Evolutionary conservation across 2,329 filamentous ascomycete species (phyloP), one percentile per base, ranked within the genome.

Genomic region (Pseudogymnoascus sp.): DNA sequence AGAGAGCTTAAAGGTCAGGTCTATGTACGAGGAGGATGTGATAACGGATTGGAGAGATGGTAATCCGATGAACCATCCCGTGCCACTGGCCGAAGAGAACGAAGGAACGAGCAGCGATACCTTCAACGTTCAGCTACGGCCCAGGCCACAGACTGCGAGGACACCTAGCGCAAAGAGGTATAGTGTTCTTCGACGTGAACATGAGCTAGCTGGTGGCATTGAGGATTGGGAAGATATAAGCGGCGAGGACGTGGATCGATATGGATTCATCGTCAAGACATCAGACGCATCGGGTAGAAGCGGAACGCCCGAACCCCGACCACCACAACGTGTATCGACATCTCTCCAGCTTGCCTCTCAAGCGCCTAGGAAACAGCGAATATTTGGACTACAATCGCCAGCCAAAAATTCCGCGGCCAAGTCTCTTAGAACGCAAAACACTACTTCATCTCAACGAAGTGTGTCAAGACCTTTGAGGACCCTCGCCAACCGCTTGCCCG

Each of bases 161-260:
- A 70, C 70, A 19, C 45, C 45, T n/a, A 55, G 45, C n/a, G 61
- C 55, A 37, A 69, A 60, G 71, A 74, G 64, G 70, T 72, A 68
- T 74, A 75, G 29, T 41, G 52, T 63, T n/a, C 38, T 49, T 16
- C 64, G 65, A 49, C 64, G 63, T 41, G 66, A 68, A 59, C 77
- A 78, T 64, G 80, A 84, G 68, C 73, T 81, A 41, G 82, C 82
- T 12, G 82, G 83, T 55, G 83, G 83, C 14, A 76, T 87, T 19
- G 86, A 89, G 70, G 85, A 89, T 69, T 88, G 84, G 85, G 82
- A 87, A 68, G 83, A 88, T 66, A 75, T 89, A 2, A 76, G 84
- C 61, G 83, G 80, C 33, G 78, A 76, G 59, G 81, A 85, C 70
- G 82, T 89, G 65, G 86, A 89, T 74, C 81, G 86, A 69, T 89